phyloP scores from a whole-genome alignment of 352 stramenopile species.

The Globisporangium barbulae region DNA sequence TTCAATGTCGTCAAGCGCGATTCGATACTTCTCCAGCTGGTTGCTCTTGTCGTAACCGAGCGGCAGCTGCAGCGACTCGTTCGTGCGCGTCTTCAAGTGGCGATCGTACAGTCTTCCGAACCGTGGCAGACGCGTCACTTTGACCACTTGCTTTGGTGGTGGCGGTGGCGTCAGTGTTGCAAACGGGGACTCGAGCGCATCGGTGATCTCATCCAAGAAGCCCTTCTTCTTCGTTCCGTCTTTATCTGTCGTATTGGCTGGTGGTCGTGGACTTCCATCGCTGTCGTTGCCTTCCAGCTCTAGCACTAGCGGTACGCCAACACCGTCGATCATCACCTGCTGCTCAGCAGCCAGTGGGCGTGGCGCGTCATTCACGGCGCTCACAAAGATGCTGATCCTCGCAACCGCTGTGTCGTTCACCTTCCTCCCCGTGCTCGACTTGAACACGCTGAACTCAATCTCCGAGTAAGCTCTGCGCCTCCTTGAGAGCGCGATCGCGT shows the following conservation, averaged over 20 bases:
- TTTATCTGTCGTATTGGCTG: background rate
- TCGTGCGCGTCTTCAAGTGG: conserved; percentile 24
- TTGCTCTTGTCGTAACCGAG: conserved; percentile 9
- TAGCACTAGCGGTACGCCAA: conserved; percentile 23
- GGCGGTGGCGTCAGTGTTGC: background rate
- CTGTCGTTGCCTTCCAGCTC: conserved; percentile 37
- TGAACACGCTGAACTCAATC: conserved; percentile 31
- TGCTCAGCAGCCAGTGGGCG: conserved; percentile 16
- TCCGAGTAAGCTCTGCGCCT: conserved; percentile 32
- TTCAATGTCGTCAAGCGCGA: conserved; percentile 18
- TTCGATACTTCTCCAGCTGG: conserved; percentile 27
- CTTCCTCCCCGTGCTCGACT: conserved; percentile 20
- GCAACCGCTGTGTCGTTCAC: conserved; percentile 25
- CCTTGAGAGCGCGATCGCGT: conserved; percentile 34
- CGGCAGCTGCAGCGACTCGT: conserved; percentile 7
- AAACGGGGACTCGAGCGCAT: background rate
- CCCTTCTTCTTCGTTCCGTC: background rate
- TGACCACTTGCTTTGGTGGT: conserved; percentile 25
- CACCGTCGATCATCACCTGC: conserved; percentile 22
- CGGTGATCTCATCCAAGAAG: conserved; percentile 1
- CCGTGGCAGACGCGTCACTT: conserved; percentile 39
- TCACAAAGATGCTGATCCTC: conserved; percentile 53
- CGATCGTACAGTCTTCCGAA: conserved; percentile 61
- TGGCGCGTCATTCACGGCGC: conserved; percentile 45
- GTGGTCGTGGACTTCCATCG: conserved; percentile 25